Evolutionary conservation across 2,329 filamentous ascomycete species (phyloP), one percentile per base, ranked within the genome.

Genomic region (Stagonosporopsis vannaccii): DNA sequence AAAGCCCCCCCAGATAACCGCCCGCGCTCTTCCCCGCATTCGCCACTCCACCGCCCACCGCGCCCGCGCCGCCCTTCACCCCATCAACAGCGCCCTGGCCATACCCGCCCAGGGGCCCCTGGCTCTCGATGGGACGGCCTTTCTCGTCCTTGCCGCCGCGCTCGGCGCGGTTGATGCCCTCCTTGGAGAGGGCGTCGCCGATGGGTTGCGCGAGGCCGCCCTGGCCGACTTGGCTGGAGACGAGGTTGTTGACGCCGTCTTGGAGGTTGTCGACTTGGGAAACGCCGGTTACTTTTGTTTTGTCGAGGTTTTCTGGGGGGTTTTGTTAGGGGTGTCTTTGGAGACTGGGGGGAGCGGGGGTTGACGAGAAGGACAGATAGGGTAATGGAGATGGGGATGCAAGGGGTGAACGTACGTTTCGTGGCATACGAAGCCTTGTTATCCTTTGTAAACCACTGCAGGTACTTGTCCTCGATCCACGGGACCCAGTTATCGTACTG

Each of bases 401-500:
- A n/a, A n/a, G n/a, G n/a, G n/a, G n/a, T n/a, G n/a, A n/a, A 73
- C 78, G 30, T 74, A 90, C 89, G 83, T 75, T 88, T 90, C 1
- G 88, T 82, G 6, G 85, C 80, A 68, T 91, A 91, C 71, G 84
- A 88, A 5, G 87, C 84, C 77, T 92, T 91, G 81, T 92, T 92
- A 70, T 91, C 88, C 60, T 87, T 88, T 67, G 87, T 90, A 75
- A 91, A 91, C 81, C 85, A 91, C 48, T 82, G 81, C 25, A 92
- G 82, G 72, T 90, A 90, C 56, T 86, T 75, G 73, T 92, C 89
- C 75, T 92, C 89, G 53, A 91, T 79, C 89, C 89, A 91, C 1
- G 89, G 89, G 72, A 90, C 83, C 89, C 89, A 92, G 67, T 78
- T 82, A 71, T 91, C 88, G 76, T 91, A 91, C 74, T 91, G 86